These are phyloP conservation scores for Euphrasia arctica DNA, from an alignment of 305 asterid genomes.

Conservation along the genomic window DNA sequence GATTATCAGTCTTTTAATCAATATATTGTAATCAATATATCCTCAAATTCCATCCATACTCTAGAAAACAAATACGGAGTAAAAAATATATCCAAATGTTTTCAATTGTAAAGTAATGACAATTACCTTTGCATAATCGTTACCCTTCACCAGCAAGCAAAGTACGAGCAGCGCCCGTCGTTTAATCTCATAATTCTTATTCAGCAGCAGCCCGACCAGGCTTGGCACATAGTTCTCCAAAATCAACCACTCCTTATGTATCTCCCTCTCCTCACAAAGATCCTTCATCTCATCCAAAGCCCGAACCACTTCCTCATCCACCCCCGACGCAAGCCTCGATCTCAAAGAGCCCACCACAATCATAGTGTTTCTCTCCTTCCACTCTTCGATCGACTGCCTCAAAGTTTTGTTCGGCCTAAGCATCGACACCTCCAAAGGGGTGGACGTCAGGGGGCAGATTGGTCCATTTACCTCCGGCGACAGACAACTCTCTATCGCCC, in stretches of 20 bases:
- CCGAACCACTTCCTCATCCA: constrained; percentile 43
- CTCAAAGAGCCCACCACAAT: constrained; percentile 48
- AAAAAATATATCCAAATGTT: constrained; percentile 4
- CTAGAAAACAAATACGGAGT: too few relatives aligned
- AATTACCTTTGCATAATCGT: constrained; percentile 58
- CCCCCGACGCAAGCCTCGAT: constrained; percentile 37
- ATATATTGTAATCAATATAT: too few relatives aligned
- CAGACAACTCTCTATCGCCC: constrained; percentile 63
- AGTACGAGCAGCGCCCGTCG: constrained; percentile 48
- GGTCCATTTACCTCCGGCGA: constrained; percentile 31
- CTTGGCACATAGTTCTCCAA: constrained; percentile 55
- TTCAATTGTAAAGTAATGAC: background rate
- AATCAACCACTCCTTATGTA: constrained; percentile 62
- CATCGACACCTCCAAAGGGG: constrained; percentile 43
- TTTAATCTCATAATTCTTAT: constrained; percentile 50
- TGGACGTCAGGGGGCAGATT: constrained; percentile 50
- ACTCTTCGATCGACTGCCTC: constrained; percentile 73
- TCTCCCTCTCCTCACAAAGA: constrained; percentile 58
- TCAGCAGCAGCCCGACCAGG: constrained; percentile 47
- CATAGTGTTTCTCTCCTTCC: constrained; percentile 71
- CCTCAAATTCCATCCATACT: too few relatives aligned
- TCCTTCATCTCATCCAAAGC: constrained; percentile 43
- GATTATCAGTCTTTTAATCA: too few relatives aligned
- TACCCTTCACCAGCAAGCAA: constrained; percentile 52
- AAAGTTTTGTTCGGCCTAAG: constrained; percentile 65